These are phyloP conservation scores for Lactarius sanguifluus DNA, from an alignment of 768 basidiomycete genomes.

Conservation along the genomic window DNA sequence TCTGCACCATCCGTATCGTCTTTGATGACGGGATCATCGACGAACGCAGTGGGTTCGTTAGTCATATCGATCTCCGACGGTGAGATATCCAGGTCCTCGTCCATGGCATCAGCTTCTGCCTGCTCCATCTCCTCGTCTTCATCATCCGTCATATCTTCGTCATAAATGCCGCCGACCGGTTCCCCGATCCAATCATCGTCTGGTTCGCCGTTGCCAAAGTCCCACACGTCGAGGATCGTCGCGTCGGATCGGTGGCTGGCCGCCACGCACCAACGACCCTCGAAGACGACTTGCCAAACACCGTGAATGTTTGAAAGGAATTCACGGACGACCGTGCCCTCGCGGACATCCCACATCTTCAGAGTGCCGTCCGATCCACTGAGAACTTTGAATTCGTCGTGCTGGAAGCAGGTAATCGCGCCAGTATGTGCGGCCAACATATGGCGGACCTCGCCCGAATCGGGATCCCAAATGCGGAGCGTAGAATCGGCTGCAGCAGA, in stretches of 20 bases:
- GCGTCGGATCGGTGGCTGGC: conserved; percentile 80
- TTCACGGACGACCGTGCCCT: conserved; percentile 84
- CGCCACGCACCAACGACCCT: conserved; percentile 91
- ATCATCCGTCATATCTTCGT: conserved; percentile 60
- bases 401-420: conserved; percentile 99
- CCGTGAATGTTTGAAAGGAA: conserved; percentile 88
- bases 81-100: conserved; percentile 53
- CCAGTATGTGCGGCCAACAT: conserved; percentile 89
- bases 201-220: conserved; percentile 66
- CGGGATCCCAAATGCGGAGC: conserved; percentile 91
- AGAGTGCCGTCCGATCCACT: conserved; percentile 94
- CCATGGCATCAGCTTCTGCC: conserved; percentile 69
- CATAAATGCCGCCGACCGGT: conserved; percentile 71
- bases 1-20: conserved; percentile 15
- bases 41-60: conserved; percentile 30
- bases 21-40: conserved; percentile 33
- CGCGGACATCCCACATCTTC: conserved; percentile 96
- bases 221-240: conserved; percentile 87
- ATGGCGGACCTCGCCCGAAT: conserved; percentile 74
- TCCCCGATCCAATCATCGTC: conserved; percentile 86
- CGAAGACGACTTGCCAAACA: conserved; percentile 98
- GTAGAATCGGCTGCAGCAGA: conserved; percentile 97
- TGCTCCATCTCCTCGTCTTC: conserved; percentile 53
- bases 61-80: conserved; percentile 30
- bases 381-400: conserved; percentile 96